These are phyloP conservation scores for Blumeriella jaapii DNA, from an alignment of 2,329 filamentous ascomycete species.

Conservation along the genomic window DNA sequence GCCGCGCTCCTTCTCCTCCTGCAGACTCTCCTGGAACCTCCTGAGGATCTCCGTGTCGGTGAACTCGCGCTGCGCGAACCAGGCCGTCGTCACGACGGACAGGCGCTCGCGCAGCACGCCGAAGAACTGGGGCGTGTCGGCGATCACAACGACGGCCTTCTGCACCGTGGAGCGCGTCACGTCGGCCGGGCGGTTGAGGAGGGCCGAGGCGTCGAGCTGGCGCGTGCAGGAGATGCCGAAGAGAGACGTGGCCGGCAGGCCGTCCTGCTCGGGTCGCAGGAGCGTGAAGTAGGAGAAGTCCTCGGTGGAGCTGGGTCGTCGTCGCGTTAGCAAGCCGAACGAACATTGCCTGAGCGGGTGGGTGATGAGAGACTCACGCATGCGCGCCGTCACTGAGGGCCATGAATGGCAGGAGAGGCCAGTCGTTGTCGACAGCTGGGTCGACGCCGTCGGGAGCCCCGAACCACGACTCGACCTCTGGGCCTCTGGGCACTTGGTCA, in stretches of 20 bases:
- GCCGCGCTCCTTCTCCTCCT: slow-evolving; percentile 53
- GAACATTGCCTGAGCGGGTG: too few relatives aligned
- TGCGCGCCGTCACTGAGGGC: slow-evolving; percentile 92
- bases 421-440: slow-evolving; percentile 75
- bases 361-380: slow-evolving; percentile 46
- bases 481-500: slow-evolving; percentile 42
- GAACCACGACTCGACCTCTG: slow-evolving; percentile 90
- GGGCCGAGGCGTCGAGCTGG: slow-evolving; percentile 69
- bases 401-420: slow-evolving; percentile 91
- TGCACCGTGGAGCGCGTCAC: slow-evolving; percentile 97
- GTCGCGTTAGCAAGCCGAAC: too few relatives aligned
- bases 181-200: slow-evolving; percentile 70
- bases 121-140: slow-evolving; percentile 80
- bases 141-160: slow-evolving; percentile 93
- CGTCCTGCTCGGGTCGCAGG: slow-evolving; percentile 46
- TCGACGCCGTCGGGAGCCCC: slow-evolving; percentile 63
- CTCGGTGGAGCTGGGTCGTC: slow-evolving; percentile 70
- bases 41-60: slow-evolving; percentile 80
- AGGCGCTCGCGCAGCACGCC: slow-evolving; percentile 83
- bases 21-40: slow-evolving; percentile 83
- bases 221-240: slow-evolving; percentile 95
- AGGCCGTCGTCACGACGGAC: slow-evolving; percentile 82
- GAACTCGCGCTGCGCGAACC: slow-evolving; percentile 94
- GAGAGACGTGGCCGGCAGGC: slow-evolving; percentile 60
- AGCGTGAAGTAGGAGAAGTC: slow-evolving; percentile 99